phyloP scores from a whole-genome alignment of 352 stramenopile species.

The Peronosclerospora sorghi region DNA sequence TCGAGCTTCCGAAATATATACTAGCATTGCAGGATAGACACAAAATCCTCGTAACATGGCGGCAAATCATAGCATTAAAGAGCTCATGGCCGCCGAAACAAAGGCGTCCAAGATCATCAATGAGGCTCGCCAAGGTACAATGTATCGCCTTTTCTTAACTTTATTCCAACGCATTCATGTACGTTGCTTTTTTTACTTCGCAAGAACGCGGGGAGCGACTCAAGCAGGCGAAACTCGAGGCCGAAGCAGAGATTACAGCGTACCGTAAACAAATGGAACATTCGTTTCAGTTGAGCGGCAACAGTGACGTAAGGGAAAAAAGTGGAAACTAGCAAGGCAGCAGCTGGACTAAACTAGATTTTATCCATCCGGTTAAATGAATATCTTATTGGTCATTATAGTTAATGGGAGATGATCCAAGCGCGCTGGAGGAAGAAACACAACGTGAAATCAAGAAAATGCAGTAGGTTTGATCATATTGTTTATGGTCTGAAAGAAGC shows the following conservation, averaged over 20 bases:
- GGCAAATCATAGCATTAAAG: conserved; percentile 83
- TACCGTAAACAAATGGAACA: conserved; percentile 82
- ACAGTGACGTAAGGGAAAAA: conserved; percentile 46
- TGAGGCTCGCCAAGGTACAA: conserved; percentile 65
- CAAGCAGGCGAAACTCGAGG: conserved; percentile 83
- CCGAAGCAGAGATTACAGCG: conserved; percentile 72
- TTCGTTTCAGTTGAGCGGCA: conserved; percentile 79
- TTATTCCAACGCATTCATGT: too few species aligned
- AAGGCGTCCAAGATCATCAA: conserved; percentile 87
- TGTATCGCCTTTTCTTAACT: neutral
- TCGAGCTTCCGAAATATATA: too few species aligned
- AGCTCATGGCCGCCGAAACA: conserved; percentile 83
- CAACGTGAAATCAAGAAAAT: conserved; percentile 75
- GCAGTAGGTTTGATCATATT: conserved; percentile 26
- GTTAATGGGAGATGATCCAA: conserved; percentile 72
- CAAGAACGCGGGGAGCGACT: conserved; percentile 80
- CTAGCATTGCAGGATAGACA: conserved; percentile 6
- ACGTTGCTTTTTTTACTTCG: too few species aligned
- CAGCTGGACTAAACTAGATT: neutral
- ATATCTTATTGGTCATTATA: conserved; percentile 12
- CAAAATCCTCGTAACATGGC: conserved; percentile 35
- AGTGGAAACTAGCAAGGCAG: neutral
- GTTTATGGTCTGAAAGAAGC: neutral
- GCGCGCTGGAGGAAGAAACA: conserved; percentile 68
- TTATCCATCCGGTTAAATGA: neutral